phyloP scores from a whole-genome alignment of 352 stramenopile species.

The Thraustotheca clavata region DNA sequence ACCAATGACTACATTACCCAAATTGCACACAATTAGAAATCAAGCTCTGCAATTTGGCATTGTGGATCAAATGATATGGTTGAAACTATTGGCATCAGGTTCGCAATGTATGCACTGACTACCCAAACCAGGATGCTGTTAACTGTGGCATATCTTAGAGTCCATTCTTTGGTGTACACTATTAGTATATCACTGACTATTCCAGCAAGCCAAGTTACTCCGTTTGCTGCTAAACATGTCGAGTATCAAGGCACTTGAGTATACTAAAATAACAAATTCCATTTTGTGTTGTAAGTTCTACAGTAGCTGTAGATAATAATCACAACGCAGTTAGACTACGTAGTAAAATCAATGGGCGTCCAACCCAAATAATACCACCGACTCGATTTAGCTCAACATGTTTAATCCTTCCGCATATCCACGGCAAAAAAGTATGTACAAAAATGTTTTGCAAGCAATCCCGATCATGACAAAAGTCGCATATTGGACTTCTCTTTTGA shows the following conservation, averaged over 20 bases:
- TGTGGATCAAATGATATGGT: background rate
- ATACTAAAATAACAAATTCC: background rate
- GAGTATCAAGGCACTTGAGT: background rate
- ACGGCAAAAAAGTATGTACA: conserved; percentile 3
- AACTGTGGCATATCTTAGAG: background rate
- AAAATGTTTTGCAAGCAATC: background rate
- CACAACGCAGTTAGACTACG: conserved; percentile 5
- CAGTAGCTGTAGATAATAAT: background rate
- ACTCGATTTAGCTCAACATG: conserved; percentile 15
- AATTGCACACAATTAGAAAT: conserved; percentile 14
- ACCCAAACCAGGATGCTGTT: conserved; percentile 11
- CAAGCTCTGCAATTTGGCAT: background rate
- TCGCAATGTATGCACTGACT: background rate
- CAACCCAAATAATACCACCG: conserved; percentile 17
- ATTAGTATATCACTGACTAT: conserved; percentile 9
- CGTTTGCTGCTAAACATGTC: conserved; percentile 2
- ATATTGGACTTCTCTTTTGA: conserved; percentile 2
- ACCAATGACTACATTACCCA: background rate
- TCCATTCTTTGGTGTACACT: conserved; percentile 5
- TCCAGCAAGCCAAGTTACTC: conserved; percentile 2
- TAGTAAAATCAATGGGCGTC: conserved; percentile 3
- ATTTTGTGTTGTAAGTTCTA: background rate
- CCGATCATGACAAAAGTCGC: conserved; percentile 3
- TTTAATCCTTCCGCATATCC: conserved; percentile 9
- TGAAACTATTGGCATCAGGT: background rate